These are phyloP conservation scores for Geotrichum histeridarum DNA, from an alignment of 1,139 yeast genomes.

Conservation along the genomic window DNA sequence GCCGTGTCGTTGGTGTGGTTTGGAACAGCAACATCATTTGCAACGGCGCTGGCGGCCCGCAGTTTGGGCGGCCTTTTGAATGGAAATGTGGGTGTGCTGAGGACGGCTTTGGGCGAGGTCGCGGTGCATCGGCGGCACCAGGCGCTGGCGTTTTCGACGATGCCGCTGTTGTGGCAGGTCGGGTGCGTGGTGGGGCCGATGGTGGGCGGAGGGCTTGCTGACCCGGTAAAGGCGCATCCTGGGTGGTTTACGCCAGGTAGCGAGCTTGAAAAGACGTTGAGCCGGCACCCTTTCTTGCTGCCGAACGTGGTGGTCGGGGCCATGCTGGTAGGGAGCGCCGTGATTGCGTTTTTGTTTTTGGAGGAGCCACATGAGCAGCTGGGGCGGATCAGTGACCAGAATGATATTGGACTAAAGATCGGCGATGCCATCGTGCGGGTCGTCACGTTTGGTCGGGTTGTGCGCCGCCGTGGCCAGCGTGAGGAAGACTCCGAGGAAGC, in stretches of 20 bases:
- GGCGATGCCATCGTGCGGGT: slow-evolving; percentile 45
- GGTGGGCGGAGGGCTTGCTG: slow-evolving; percentile 47
- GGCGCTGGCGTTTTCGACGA: slow-evolving; percentile 55
- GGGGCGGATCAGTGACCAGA: slow-evolving; percentile 28
- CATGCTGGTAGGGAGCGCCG: slow-evolving; percentile 33
- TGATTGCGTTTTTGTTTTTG: slow-evolving; percentile 48
- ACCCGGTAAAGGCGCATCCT: slow-evolving; percentile 36
- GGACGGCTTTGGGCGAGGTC: slow-evolving; percentile 58
- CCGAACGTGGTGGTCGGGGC: slow-evolving; percentile 53
- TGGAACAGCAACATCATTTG: slow-evolving; percentile 50
- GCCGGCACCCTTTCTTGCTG: slow-evolving; percentile 52
- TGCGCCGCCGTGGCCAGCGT: background rate
- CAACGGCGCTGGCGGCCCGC: slow-evolving; percentile 50
- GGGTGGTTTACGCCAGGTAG: slow-evolving; percentile 25
- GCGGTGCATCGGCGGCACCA: slow-evolving; percentile 54
- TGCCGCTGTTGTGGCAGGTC: slow-evolving; percentile 56
- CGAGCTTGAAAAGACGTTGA: slow-evolving; percentile 33
- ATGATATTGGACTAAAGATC: slow-evolving; percentile 50
- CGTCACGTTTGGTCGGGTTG: slow-evolving; percentile 33
- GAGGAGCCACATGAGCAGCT: slow-evolving; percentile 54
- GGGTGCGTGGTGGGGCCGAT: slow-evolving; percentile 57
- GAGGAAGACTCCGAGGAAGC: slow-evolving; percentile 20
- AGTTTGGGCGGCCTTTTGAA: slow-evolving; percentile 52
- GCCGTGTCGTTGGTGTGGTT: slow-evolving; percentile 46
- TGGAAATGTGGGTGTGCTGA: slow-evolving; percentile 57